These are phyloP conservation scores for Fennellomyces sp. DNA, from an alignment of 371 early-diverging fungal genomes.

Conservation along the genomic window DNA sequence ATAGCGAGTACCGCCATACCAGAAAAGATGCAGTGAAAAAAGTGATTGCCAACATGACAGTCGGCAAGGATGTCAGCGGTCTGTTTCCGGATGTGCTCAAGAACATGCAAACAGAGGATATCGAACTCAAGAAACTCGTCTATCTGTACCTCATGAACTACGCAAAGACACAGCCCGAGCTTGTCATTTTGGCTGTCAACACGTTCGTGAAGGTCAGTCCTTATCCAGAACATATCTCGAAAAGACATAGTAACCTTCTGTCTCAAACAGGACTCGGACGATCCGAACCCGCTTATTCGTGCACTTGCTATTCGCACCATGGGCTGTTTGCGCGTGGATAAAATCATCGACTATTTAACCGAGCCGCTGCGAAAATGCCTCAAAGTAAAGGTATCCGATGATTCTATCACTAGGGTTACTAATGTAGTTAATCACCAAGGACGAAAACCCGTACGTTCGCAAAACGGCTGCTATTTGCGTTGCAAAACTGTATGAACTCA, in stretches of 20 bases:
- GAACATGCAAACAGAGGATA: constrained; percentile 98
- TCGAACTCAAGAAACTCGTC: constrained; percentile 93
- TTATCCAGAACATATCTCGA: no score
- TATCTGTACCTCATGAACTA: constrained; percentile 89
- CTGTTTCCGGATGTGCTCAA: constrained; percentile 96
- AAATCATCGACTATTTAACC: constrained; percentile 80
- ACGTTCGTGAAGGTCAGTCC: constrained; percentile 68
- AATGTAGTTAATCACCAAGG: no score
- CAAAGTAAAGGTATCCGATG: constrained; percentile 23
- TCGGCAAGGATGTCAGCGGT: constrained; percentile 86
- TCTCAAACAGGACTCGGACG: constrained; percentile 38
- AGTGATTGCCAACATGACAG: constrained; percentile 93
- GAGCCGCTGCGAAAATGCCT: constrained; percentile 88
- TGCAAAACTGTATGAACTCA: constrained; percentile 74
- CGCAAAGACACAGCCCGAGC: constrained; percentile 86
- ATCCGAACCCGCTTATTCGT: constrained; percentile 90
- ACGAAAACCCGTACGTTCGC: constrained; percentile 88
- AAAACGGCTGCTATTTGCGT: constrained; percentile 97
- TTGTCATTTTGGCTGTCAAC: constrained; percentile 83
- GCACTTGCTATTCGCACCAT: constrained; percentile 94
- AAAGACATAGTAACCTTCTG: neutral
- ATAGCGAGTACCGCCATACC: constrained; percentile 92
- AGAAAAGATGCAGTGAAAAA: constrained; percentile 97
- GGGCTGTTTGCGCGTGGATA: constrained; percentile 92
- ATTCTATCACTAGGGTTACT: constrained; percentile 12